Evolutionary conservation across 2,329 filamentous ascomycete species (phyloP).

Genomic region (Trichoderma sp.): DNA sequence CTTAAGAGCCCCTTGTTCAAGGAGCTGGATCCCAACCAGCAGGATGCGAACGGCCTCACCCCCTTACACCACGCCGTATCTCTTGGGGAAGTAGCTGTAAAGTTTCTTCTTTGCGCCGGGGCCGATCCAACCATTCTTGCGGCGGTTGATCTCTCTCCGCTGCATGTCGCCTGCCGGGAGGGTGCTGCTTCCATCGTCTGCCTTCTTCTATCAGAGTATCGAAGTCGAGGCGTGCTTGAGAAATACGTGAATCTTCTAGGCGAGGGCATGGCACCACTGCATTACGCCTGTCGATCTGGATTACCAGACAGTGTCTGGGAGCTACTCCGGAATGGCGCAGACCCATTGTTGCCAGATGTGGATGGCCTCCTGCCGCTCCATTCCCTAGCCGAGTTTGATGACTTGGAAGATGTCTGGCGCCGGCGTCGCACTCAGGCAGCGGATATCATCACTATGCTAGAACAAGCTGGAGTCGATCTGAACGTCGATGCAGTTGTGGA

Average conservation of each 20-base stretch:
- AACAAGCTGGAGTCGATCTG: background rate
- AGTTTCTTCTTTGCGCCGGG: background rate
- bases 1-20: background rate
- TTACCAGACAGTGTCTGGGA: conserved; percentile 10
- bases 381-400: background rate
- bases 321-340: conserved; percentile 2
- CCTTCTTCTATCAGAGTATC: background rate
- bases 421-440: background rate
- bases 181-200: background rate
- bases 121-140: background rate
- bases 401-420: background rate
- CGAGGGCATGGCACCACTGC: background rate
- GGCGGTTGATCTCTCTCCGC: background rate
- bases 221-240: background rate
- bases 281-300: conserved; percentile 6
- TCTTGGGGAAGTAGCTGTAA: background rate
- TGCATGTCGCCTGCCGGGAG: background rate
- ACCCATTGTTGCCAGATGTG: background rate
- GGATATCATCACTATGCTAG: background rate
- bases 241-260: background rate
- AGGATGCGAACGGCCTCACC: background rate
- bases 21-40: background rate
- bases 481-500: background rate
- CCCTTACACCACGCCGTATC: background rate
- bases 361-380: background rate